Evolutionary conservation across 139 green algal species (phyloP), one percentile per base, ranked within the genome.

Genomic region (Raphidocelis subcapitata): DNA sequence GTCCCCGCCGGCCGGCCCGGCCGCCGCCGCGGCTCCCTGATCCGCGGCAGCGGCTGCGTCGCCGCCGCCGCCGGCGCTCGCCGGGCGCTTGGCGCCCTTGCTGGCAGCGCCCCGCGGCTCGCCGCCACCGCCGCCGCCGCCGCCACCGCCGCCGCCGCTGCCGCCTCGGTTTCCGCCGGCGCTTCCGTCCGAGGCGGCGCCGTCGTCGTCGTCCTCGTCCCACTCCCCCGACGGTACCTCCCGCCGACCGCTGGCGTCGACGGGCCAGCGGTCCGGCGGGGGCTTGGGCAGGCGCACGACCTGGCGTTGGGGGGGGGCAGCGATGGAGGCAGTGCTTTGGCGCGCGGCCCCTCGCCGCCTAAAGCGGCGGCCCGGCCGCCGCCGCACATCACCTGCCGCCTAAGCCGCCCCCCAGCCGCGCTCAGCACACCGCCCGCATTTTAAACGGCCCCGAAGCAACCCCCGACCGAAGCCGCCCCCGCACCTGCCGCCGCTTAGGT

Each of bases 401-500:
- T n/a, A n/a, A n/a, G n/a, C n/a, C n/a, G n/a, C n/a, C n/a, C n/a
- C n/a, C n/a, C n/a, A n/a, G n/a, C n/a, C n/a, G n/a, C n/a, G n/a
- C n/a, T n/a, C n/a, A n/a, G n/a, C n/a, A n/a, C n/a, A n/a, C n/a
- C n/a, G n/a, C n/a, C n/a, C n/a, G n/a, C n/a, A n/a, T 37, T 15
- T 31, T 14, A 26, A 8, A 33, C 41, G 41, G 8, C 8, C 41
- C 8, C 41, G 12, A 8, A 49, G 8, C 8, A 8, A 49, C 41
- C 8, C 41, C 8, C 41, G 12, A 8, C 8, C 41, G 12, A 8
- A 49, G 8, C 8, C 41, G 16, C 55, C 79, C 71, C 26, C 95
- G 79, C 29, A 96, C 90, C 73, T 98, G 92, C 5, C 94, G 75
- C 35, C 91, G 75, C 81, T 97, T 97, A 37, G 93, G 90, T 18